Evolutionary conservation across 2,329 filamentous ascomycete species (phyloP), one percentile per base, ranked within the genome.

Genomic region (Neopestalotiopsis clavispora): DNA sequence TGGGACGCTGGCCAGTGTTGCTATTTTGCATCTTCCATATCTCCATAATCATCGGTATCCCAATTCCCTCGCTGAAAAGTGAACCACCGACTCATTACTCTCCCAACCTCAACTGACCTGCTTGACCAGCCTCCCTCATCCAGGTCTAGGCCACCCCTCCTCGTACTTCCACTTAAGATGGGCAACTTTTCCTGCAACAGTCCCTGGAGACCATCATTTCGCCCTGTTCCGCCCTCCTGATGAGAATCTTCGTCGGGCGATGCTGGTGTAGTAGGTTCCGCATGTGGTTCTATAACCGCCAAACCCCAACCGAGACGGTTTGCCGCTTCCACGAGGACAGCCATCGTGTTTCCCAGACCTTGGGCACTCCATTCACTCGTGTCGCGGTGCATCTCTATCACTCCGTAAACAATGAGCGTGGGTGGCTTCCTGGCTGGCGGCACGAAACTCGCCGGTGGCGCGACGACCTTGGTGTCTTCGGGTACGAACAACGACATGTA

Each of bases 351-450:
- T 23, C 87, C 85, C 13, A 95, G 78, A 0, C 92, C 93, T 78
- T 94, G 92, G 0, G 90, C 91, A 65, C 91, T 94, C 87, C 92
- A 94, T 69, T 93, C 91, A 71, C 89, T 89, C 0, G 91, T 92
- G 67, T 88, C 85, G 30, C 87, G 85, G 77, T 95, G 93, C 57
- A 92, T 78, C 23, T 85, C 82, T 17, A 94, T 75, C 57, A 92
- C 84, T 65, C 91, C 90, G 73, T 93, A 91, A 1, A 92, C 79
- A 1, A 93, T 77, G 3, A 94, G 80, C 28, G 85, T 77, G 0
- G 87, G 85, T 23, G 70, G 67, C 30, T 71, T 66, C 34, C 38
- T 65, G 30, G 32, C 67, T 13, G 63, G 17, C 23, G 58, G 12
- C 9, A 42, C 40, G 65, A 73, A 64, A 34, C 67, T 64, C 62